phyloP scores from a whole-genome alignment of 2,329 filamentous ascomycete genomes.

The Colletotrichum sp. region DNA sequence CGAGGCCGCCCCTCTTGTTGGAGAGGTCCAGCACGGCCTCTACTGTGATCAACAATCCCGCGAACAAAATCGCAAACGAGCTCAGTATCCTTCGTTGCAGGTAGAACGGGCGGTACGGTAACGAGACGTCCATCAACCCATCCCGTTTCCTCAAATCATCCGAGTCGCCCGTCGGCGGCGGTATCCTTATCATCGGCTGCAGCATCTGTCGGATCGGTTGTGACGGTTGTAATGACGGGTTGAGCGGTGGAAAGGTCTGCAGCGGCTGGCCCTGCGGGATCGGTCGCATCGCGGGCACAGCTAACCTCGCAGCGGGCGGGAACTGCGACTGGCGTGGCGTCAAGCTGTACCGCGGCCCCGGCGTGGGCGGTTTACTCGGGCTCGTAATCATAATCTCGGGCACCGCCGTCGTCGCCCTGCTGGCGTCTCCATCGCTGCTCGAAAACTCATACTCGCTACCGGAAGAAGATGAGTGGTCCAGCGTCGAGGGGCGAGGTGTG shows the following conservation, averaged over 20 bases:
- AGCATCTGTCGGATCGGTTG: background rate
- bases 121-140: constrained; percentile 28
- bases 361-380: background rate
- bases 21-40: constrained; percentile 37
- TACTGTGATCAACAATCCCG: constrained; percentile 30
- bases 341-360: background rate
- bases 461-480: background rate
- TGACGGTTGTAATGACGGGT: background rate
- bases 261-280: background rate
- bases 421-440: background rate
- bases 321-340: background rate
- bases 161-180: background rate
- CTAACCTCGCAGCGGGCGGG: background rate
- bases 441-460: background rate
- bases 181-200: background rate
- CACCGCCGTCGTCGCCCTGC: background rate
- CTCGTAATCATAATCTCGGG: constrained; percentile 12
- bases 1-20: constrained; percentile 31
- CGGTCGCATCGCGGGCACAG: background rate
- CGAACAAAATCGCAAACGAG: constrained; percentile 33
- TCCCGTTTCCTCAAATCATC: background rate
- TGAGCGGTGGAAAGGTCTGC: background rate
- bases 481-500: constrained; percentile 7
- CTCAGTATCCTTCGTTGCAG: constrained; percentile 36
- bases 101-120: constrained; percentile 41